These are phyloP conservation scores for Aaosphaeria arxii DNA, from an alignment of 2,329 filamentous ascomycete species.

Conservation along the genomic window DNA sequence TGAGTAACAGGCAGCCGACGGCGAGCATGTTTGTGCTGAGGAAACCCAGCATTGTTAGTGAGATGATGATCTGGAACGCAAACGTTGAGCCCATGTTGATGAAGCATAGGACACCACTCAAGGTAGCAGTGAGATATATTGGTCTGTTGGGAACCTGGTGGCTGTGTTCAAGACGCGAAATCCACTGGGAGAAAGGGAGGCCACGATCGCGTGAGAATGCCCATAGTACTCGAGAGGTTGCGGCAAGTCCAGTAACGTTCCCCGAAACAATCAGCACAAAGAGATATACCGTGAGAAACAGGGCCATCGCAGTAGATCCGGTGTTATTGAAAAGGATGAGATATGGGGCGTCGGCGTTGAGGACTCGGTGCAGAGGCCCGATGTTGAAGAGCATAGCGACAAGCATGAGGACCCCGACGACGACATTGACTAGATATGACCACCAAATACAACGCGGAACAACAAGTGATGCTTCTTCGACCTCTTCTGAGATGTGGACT, in stretches of 20 bases:
- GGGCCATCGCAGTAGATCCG: conserved; percentile 3
- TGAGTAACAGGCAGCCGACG: conserved; percentile 44
- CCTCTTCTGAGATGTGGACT: conserved; percentile 14
- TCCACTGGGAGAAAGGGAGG: conserved; percentile 5
- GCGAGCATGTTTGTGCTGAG: conserved; percentile 24
- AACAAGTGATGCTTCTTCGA: conserved; percentile 12
- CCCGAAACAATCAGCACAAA: conserved; percentile 6
- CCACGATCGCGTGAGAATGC: conserved; percentile 13
- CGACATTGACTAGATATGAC: conserved; percentile 10
- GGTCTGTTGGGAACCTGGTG: conserved; percentile 8
- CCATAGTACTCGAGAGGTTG: conserved; percentile 10
- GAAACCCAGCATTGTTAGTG: conserved; percentile 1
- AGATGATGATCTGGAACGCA: conserved; percentile 5
- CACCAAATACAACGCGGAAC: conserved; percentile 19
- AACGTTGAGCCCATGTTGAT: conserved; percentile 45
- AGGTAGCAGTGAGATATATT: conserved; percentile 9
- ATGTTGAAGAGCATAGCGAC: conserved; percentile 6
- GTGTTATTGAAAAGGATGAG: conserved; percentile 10
- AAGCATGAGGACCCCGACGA: conserved; percentile 17
- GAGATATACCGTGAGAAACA: conserved; percentile 8
- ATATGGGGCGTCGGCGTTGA: conserved; percentile 8
- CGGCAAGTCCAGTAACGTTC: conserved; percentile 12
- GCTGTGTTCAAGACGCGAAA: background rate
- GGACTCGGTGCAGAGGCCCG: conserved; percentile 7
- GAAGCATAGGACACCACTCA: conserved; percentile 33